Evolutionary conservation across 768 basidiomycete species (phyloP).

Genomic region (Macrolepiota albuminosa): DNA sequence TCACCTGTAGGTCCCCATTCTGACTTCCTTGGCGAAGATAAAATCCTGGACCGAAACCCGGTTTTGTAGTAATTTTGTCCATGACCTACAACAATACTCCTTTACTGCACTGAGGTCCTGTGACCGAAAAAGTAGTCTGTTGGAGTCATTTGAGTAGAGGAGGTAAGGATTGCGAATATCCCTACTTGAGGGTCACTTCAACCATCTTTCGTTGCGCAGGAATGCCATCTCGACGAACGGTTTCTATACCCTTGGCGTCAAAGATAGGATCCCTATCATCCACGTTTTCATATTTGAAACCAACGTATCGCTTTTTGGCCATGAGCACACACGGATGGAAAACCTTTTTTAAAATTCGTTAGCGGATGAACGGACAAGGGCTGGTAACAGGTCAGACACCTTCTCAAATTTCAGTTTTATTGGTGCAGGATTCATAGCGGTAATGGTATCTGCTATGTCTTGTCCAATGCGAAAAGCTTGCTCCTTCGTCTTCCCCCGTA

Average conservation of each 20-base stretch:
- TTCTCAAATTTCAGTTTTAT: conserved; percentile 98
- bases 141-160: not conserved
- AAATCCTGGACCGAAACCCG: conserved; percentile 88
- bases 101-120: conserved; percentile 90
- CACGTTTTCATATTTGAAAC: conserved; percentile 87
- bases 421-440: conserved; percentile 81
- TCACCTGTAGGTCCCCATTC: conserved; percentile 89
- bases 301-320: conserved; percentile 98
- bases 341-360: conserved; percentile 50
- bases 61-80: conserved; percentile 80
- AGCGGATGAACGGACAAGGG: not conserved
- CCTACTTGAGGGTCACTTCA: conserved; percentile 83
- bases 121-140: conserved; percentile 83
- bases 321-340: conserved; percentile 93
- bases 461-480: conserved; percentile 91
- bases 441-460: conserved; percentile 88
- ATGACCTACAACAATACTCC: conserved; percentile 78
- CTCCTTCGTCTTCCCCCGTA: conserved; percentile 88
- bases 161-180: not conserved
- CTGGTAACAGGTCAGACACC: conserved; percentile 35
- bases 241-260: conserved; percentile 98
- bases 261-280: conserved; percentile 78
- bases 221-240: conserved; percentile 89
- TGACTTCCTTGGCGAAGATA: conserved; percentile 91
- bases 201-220: conserved; percentile 91